Evolutionary conservation across 1,284 basidiomycete species (phyloP).

Genomic region (Marasmius sp.): DNA sequence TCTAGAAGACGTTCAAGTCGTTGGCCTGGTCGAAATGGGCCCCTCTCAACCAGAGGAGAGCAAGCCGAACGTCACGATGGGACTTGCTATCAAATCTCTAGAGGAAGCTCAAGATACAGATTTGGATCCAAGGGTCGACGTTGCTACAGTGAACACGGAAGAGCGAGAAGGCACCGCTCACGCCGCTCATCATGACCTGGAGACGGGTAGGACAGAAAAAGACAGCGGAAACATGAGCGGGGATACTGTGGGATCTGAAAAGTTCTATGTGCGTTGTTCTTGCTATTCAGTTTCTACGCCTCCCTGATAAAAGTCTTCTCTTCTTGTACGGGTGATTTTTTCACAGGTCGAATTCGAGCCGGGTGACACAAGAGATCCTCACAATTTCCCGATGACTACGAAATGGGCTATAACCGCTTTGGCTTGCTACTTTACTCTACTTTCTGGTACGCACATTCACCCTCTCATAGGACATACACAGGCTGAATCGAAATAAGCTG

Average conservation of each 20-base stretch:
- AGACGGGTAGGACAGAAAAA: neutral
- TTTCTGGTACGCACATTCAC: constrained; percentile 42
- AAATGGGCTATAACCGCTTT: constrained; percentile 63
- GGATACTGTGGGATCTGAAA: neutral
- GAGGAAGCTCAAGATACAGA: constrained; percentile 2
- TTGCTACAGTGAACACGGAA: neutral
- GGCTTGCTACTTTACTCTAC: constrained; percentile 56
- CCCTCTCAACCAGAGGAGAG: neutral
- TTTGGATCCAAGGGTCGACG: constrained; percentile 8
- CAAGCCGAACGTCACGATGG: neutral
- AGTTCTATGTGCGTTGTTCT: constrained; percentile 8
- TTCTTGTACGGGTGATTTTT: neutral
- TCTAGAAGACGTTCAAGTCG: neutral
- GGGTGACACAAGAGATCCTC: constrained; percentile 53
- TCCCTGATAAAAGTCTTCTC: neutral
- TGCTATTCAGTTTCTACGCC: neutral
- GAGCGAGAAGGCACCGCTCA: neutral
- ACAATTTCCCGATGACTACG: constrained; percentile 45
- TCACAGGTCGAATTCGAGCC: constrained; percentile 57
- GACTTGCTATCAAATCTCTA: constrained; percentile 1
- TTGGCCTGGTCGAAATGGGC: neutral
- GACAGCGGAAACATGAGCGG: neutral
- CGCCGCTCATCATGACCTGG: neutral
- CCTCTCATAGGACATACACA: neutral
- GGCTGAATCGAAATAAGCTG: constrained; percentile 34